A percentile compares a stretch with the other conserved stretches of the same genome.
Evolutionary conservation across 371 early-diverging fungal genomes (phyloP).

Genomic region (Gilbertella persicaria): DNA sequence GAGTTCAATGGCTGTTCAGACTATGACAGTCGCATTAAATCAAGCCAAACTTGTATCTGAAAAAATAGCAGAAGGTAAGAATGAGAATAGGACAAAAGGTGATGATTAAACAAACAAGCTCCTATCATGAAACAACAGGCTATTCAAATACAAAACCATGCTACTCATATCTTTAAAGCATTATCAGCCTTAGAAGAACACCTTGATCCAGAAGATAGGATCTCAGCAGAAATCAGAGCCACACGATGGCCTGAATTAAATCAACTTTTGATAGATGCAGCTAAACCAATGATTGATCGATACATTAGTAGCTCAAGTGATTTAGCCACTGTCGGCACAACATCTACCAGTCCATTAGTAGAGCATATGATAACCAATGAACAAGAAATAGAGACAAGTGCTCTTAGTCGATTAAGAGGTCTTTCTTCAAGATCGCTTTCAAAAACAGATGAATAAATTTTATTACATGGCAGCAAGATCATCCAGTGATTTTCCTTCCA

Average conservation of each 20-base stretch:
- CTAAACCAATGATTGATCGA: conserved; percentile 15
- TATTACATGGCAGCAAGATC: conserved; percentile 50
- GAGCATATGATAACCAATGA: conserved; percentile 1
- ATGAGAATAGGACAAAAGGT: neutral
- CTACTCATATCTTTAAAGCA: conserved; percentile 20
- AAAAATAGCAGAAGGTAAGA: conserved; percentile 26
- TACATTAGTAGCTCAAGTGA: conserved; percentile 18
- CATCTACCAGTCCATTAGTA: conserved; percentile 8
- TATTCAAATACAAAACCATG: conserved; percentile 1
- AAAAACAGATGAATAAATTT: neutral
- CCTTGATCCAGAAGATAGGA: conserved; percentile 16
- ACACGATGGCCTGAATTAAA: conserved; percentile 16
- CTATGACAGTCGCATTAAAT: conserved; percentile 15
- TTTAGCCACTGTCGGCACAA: conserved; percentile 13
- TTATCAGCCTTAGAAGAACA: conserved; percentile 16
- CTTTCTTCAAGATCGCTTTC: conserved; percentile 12
- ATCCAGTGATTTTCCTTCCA: conserved; percentile 58
- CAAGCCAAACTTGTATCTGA: conserved; percentile 27
- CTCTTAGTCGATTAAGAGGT: conserved; percentile 17
- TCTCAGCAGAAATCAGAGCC: neutral
- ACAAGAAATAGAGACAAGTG: neutral
- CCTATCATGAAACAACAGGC: conserved; percentile 20
- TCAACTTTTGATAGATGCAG: neutral
- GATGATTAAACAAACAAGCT: too few relatives aligned
- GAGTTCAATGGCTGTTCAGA: conserved; percentile 14